Evolutionary conservation across 1,139 yeast species (phyloP).

Genomic region (Pichia sp.): DNA sequence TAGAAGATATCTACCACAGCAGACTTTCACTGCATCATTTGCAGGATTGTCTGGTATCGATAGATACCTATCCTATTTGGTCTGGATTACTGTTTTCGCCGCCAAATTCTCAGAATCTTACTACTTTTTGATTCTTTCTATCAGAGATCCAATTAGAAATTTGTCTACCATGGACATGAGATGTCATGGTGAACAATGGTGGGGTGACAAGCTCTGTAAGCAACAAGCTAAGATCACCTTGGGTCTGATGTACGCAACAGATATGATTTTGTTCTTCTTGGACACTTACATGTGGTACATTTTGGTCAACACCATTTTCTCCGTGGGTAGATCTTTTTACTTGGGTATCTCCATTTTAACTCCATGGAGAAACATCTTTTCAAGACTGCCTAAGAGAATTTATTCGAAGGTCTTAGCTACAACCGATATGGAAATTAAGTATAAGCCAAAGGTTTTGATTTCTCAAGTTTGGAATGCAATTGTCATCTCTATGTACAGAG

Average conservation of each 20-base stretch:
- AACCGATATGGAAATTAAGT: slow-evolving; percentile 97
- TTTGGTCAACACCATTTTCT: slow-evolving; percentile 87
- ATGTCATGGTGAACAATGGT: slow-evolving; percentile 90
- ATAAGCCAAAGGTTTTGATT: slow-evolving; percentile 95
- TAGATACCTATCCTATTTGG: slow-evolving; percentile 92
- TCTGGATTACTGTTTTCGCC: slow-evolving; percentile 84
- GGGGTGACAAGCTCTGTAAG: slow-evolving; percentile 65
- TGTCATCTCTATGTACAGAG: slow-evolving; percentile 53
- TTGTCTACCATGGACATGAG: slow-evolving; percentile 62
- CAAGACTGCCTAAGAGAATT: slow-evolving; percentile 96
- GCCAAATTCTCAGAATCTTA: slow-evolving; percentile 90
- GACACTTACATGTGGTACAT: slow-evolving; percentile 99
- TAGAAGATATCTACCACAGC: slow-evolving; percentile 88
- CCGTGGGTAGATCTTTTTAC: slow-evolving; percentile 96
- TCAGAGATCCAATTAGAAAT: slow-evolving; percentile 90
- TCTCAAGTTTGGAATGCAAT: slow-evolving; percentile 99
- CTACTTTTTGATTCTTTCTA: slow-evolving; percentile 82
- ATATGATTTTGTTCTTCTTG: slow-evolving; percentile 90
- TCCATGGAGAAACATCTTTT: slow-evolving; percentile 98
- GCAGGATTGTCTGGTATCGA: slow-evolving; percentile 78
- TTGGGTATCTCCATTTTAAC: slow-evolving; percentile 97
- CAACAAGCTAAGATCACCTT: slow-evolving; percentile 85
- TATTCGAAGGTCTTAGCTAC: slow-evolving; percentile 96
- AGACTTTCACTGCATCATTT: slow-evolving; percentile 92
- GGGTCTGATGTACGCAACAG: slow-evolving; percentile 89